Evolutionary conservation across 495 filamentous ascomycete species (phyloP).

Genomic region (Podospora didyma): DNA sequence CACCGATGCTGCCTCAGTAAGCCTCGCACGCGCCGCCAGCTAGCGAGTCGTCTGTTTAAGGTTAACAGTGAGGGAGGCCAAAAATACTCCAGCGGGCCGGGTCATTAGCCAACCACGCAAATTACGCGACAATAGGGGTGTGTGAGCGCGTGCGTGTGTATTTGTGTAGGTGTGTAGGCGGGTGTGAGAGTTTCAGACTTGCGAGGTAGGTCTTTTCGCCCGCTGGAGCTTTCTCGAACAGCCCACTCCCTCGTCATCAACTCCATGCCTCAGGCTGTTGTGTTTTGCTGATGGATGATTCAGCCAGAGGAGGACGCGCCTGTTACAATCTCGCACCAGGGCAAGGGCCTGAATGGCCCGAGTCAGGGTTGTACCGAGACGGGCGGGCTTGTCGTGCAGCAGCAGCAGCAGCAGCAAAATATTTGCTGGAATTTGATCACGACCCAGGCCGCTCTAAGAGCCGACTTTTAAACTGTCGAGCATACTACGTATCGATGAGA

Average conservation of each 20-base stretch:
- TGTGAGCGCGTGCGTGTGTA: too few species aligned
- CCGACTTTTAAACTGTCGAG: not conserved
- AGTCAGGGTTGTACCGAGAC: not conserved
- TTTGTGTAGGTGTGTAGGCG: too few species aligned
- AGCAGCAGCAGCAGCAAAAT: not conserved
- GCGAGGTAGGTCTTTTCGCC: too few species aligned
- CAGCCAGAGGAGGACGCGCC: too few species aligned
- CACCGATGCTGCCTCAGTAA: constrained; percentile 6
- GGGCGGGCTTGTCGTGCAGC: constrained; percentile 3
- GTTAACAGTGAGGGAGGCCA: constrained; percentile 20
- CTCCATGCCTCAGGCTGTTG: not conserved
- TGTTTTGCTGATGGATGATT: not conserved
- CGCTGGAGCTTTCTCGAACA: too few species aligned
- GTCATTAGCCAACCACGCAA: not conserved
- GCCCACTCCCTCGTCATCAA: too few species aligned
- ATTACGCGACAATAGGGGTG: too few species aligned
- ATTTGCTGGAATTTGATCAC: not conserved
- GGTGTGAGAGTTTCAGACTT: too few species aligned
- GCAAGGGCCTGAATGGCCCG: not conserved
- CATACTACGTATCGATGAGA: not conserved
- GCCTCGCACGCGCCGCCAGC: not conserved
- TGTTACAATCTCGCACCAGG: not conserved
- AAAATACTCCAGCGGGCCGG: constrained; percentile 17
- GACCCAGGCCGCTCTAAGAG: not conserved
- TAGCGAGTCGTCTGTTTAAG: constrained; percentile 31